Evolutionary conservation across 116 monocot genomes (phyloP), one percentile per base, ranked within the genome.

Genomic region (Iris pallida): DNA sequence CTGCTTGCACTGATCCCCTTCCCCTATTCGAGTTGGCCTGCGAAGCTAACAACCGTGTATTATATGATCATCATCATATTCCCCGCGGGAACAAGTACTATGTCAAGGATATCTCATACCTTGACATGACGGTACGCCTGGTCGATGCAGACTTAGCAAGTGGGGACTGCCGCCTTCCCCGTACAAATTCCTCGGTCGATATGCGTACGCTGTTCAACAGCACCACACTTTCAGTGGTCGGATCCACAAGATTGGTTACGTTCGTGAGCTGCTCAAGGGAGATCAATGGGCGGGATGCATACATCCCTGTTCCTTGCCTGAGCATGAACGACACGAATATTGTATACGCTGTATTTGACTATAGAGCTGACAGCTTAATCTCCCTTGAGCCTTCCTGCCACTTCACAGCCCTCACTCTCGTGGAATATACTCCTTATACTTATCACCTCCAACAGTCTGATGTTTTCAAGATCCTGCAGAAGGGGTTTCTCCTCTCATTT

Each of bases 221-320:
- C 30, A 30, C 30, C 30, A 30, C 30, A 30, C 30, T 30, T 3
- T 30, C 30, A 30, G 30, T 30, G 30, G 30, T 3, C 30, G 30
- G 30, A n/a, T n/a, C n/a, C n/a, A n/a, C 30, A 30, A 30, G 30
- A 0, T 30, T 0, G 48, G 12, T 48, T 49, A 20, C 48, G 20
- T 20, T 65, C 40, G 30, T 49, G 49, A 65, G 20, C 6, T 65
- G 65, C 43, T 64, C 65, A 4, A 65, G 30, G 10, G 30, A 65
- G 10, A 7, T 65, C 14, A 11, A 16, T 4, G 11, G 10, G 30
- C 30, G 3, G 30, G 30, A 30, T 30, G 30, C 30, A 30, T 30
- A 0, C 30, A 65, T 65, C 48, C 20, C 49, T 3, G 2, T 51
- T 65, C 49, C 65, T 47, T 49, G 65, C 49, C 47, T 48, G 8